Percentiles rank a stretch among this genome's conserved stretches.
These are phyloP conservation scores for Ustulina deusta DNA, from an alignment of 2,329 filamentous ascomycete genomes.

Conservation along the genomic window DNA sequence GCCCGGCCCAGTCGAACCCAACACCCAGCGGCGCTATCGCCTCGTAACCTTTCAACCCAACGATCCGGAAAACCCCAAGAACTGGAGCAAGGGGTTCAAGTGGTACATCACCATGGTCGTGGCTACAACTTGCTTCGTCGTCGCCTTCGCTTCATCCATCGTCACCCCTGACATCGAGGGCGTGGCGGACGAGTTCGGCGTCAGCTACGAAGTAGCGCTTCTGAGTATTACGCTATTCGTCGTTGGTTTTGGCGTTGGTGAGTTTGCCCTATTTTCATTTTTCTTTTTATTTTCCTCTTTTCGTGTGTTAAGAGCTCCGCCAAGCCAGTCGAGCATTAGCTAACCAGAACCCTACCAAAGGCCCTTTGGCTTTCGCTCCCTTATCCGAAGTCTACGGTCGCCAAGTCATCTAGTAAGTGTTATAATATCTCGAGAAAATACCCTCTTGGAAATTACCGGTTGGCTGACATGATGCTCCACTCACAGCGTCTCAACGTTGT, in stretches of 20 bases:
- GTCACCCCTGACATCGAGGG: conserved; percentile 81
- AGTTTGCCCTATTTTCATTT: conserved; percentile 40
- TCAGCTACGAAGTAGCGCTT: conserved; percentile 78
- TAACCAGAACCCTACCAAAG: conserved; percentile 49
- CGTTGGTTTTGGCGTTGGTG: conserved; percentile 82
- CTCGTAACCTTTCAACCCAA: conserved; percentile 77
- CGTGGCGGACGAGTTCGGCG: conserved; percentile 71
- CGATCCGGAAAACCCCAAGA: conserved; percentile 85
- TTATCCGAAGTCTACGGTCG: conserved; percentile 81
- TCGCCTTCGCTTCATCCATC: conserved; percentile 77
- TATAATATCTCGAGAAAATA: not conserved
- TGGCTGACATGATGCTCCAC: conserved; percentile 2
- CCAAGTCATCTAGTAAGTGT: conserved; percentile 72
- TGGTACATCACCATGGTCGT: conserved; percentile 91
- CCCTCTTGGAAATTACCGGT: too few species aligned
- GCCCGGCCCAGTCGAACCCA: conserved; percentile 55
- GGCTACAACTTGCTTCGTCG: conserved; percentile 79
- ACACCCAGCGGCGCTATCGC: conserved; percentile 55
- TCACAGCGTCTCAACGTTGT: conserved; percentile 66
- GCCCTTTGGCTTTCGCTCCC: conserved; percentile 84
- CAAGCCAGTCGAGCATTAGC: too few species aligned
- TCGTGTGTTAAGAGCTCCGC: too few species aligned
- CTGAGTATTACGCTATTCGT: conserved; percentile 82
- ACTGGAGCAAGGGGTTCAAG: conserved; percentile 82
- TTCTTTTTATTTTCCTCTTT: not conserved